Evolutionary conservation across 441 rosid genomes (phyloP).

Genomic region (Gossypium lobatum): DNA sequence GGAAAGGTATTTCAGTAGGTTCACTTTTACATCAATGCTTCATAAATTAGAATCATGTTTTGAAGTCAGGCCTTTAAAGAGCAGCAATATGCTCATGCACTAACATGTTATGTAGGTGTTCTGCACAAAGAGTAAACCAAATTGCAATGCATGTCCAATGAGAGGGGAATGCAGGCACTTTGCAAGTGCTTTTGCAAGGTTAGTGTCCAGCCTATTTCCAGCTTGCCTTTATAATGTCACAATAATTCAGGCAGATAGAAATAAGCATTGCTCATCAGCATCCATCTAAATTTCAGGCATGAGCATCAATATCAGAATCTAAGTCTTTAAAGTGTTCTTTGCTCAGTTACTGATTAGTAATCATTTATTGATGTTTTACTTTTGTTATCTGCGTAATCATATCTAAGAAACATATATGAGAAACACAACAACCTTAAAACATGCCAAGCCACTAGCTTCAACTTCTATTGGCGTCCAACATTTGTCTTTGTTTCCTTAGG

Average conservation of each 20-base stretch:
- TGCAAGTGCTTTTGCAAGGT: conserved; percentile 99
- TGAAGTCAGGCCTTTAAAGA: conserved; percentile 5
- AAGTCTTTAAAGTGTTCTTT: not conserved
- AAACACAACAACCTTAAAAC: not conserved
- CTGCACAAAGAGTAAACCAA: conserved; percentile 92
- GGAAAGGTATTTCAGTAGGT: conserved; percentile 66
- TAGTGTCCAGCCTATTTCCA: conserved; percentile 17
- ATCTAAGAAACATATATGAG: not conserved
- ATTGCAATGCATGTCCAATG: conserved; percentile 99
- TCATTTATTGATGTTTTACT: not conserved
- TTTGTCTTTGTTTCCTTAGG: not conserved
- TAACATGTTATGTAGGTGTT: conserved; percentile 66
- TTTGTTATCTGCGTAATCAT: not conserved
- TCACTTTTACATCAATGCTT: conserved; percentile 17
- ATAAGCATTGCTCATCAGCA: not conserved
- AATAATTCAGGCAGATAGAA: not conserved
- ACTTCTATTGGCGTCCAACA: conserved; percentile 8
- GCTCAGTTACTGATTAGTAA: conserved; percentile 4
- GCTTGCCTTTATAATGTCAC: conserved; percentile 2
- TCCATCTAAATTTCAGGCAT: not conserved
- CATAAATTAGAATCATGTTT: conserved; percentile 10
- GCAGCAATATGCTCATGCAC: conserved; percentile 17
- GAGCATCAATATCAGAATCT: conserved; percentile 1
- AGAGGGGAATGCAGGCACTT: conserved; percentile 98
- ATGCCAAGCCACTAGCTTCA: not conserved